Base-by-base conservation (phyloP, 208 protist genomes). In the Novymonas esmeraldas region DNA sequence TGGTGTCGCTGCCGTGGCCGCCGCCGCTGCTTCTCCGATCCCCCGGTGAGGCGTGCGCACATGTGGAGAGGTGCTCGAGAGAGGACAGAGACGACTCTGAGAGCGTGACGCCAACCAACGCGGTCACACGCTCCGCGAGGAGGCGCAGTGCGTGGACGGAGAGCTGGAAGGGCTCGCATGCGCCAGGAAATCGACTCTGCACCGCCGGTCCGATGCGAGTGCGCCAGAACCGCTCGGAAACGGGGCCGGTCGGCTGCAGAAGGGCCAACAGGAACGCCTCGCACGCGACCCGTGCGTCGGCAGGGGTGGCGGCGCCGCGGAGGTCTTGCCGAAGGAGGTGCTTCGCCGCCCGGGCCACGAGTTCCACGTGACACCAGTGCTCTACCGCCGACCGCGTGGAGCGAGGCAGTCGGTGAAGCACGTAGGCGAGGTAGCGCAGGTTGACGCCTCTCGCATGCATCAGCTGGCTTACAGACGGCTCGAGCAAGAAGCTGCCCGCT, bases 381-480 rank as follows among this genome's bases (percentile, higher is more conserved):
- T 73, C 77, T 16, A 85, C 76, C n/a, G 70, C 75, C 42, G 80
- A 72, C 2, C 75, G 63, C 6, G 88, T 64, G 0, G 70, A 18
- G 14, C 57, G n/a, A 3, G 88, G 81, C 5, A 96, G 62, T 9
- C 88, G 81, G 60, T 88, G 66, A 73, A 91, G 91, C 13, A 96
- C 91, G 77, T 84, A 96, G 6, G 85, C 79, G 28, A 96, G 60
- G 46, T 85, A 84, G 6, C 80, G 78, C 63, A 96, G 28, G 46
- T 91, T 91, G 1, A 96, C 54, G 9, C 91, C 86, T 61, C 89
- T 79, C 1, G 81, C 82, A 59, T 96, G 91, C 60, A 92, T 65
- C 9, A 94, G 51, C 0, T 63, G 39, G 18, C 73, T 78, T 14
- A 94, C 31, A 16, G 71, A 76, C 0, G 91, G 91, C 64, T 85